A percentile compares a stretch with the other conserved stretches of the same genome.
phyloP scores from a whole-genome alignment of 495 filamentous ascomycete species.

The Aspergillus diversus region DNA sequence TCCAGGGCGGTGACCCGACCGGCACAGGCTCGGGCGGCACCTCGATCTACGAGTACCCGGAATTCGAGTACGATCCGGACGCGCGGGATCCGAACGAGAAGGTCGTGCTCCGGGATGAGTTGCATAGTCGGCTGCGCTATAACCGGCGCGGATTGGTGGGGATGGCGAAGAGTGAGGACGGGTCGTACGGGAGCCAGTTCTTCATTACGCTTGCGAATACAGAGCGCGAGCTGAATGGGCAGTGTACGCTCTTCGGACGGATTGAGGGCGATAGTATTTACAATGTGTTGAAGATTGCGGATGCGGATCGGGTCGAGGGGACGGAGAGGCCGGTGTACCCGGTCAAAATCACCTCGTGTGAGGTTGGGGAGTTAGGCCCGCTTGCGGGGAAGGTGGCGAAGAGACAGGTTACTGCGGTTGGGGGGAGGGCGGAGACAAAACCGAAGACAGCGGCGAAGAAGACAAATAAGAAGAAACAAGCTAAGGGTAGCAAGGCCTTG shows the following conservation, averaged over 20 bases:
- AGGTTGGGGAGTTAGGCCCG: slow-evolving; percentile 79
- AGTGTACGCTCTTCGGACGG: slow-evolving; percentile 93
- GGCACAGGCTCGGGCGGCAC: slow-evolving; percentile 92
- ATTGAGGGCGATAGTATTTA: slow-evolving; percentile 94
- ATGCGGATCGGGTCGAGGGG: slow-evolving; percentile 78
- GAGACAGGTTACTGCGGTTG: slow-evolving; percentile 51
- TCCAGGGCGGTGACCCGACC: slow-evolving; percentile 93
- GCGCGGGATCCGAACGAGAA: slow-evolving; percentile 57
- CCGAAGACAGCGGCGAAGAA: slow-evolving; percentile 43
- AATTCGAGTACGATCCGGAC: slow-evolving; percentile 72
- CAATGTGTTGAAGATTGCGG: slow-evolving; percentile 90
- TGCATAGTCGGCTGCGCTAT: slow-evolving; percentile 89
- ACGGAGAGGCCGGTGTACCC: slow-evolving; percentile 89
- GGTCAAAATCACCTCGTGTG: slow-evolving; percentile 73
- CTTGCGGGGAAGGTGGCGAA: slow-evolving; percentile 87
- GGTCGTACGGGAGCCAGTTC: slow-evolving; percentile 91
- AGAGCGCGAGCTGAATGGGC: slow-evolving; percentile 80
- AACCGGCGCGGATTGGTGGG: slow-evolving; percentile 89
- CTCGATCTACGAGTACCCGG: slow-evolving; percentile 84
- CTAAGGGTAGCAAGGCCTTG: slow-evolving; percentile 75
- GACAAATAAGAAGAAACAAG: slow-evolving; percentile 74
- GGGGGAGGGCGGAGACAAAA: slow-evolving; percentile 37
- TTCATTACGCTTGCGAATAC: slow-evolving; percentile 86
- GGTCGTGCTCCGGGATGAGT: slow-evolving; percentile 81
- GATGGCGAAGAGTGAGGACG: slow-evolving; percentile 77